A percentile compares a stretch with the other conserved stretches of the same genome.
Evolutionary conservation across 2,329 filamentous ascomycete species (phyloP).

Genomic region (Neopestalotiopsis sp.): DNA sequence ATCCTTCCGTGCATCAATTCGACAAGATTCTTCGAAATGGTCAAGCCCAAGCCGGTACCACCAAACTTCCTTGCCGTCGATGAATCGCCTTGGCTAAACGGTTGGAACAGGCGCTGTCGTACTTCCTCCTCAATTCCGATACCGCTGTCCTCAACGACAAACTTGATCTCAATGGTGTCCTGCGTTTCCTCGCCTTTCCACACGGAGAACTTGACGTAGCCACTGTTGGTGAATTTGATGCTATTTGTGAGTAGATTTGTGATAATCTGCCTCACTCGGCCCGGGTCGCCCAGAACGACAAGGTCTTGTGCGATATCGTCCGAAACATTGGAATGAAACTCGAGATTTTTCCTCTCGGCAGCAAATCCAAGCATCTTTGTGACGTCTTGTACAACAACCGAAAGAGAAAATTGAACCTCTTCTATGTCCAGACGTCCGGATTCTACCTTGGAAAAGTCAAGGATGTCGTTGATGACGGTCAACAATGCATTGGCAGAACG

Average conservation of each 20-base stretch:
- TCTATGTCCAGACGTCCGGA: slow-evolving; percentile 79
- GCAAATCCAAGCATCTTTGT: slow-evolving; percentile 88
- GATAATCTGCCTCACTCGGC: slow-evolving; percentile 81
- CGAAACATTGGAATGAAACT: slow-evolving; percentile 70
- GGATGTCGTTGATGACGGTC: slow-evolving; percentile 88
- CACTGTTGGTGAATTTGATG: slow-evolving; percentile 75
- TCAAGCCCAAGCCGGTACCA: slow-evolving; percentile 77
- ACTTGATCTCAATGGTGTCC: slow-evolving; percentile 71
- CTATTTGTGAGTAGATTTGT: slow-evolving; percentile 80
- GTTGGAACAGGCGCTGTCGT: slow-evolving; percentile 73
- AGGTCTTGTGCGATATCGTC: slow-evolving; percentile 68
- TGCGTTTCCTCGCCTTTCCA: slow-evolving; percentile 66
- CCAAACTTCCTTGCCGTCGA: slow-evolving; percentile 81
- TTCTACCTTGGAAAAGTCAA: slow-evolving; percentile 88
- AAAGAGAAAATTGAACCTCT: slow-evolving; percentile 79
- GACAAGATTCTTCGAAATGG: slow-evolving; percentile 81
- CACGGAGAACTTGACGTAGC: slow-evolving; percentile 70
- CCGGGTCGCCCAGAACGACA: slow-evolving; percentile 85
- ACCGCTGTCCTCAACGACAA: slow-evolving; percentile 77
- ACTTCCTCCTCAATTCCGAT: slow-evolving; percentile 84
- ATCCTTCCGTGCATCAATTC: slow-evolving; percentile 83
- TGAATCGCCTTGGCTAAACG: slow-evolving; percentile 82
- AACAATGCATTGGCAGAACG: slow-evolving; percentile 80
- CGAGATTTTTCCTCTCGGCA: slow-evolving; percentile 78
- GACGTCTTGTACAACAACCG: slow-evolving; percentile 76